phyloP scores from a whole-genome alignment of 352 stramenopile species.

The Phytophthora citrophthora region DNA sequence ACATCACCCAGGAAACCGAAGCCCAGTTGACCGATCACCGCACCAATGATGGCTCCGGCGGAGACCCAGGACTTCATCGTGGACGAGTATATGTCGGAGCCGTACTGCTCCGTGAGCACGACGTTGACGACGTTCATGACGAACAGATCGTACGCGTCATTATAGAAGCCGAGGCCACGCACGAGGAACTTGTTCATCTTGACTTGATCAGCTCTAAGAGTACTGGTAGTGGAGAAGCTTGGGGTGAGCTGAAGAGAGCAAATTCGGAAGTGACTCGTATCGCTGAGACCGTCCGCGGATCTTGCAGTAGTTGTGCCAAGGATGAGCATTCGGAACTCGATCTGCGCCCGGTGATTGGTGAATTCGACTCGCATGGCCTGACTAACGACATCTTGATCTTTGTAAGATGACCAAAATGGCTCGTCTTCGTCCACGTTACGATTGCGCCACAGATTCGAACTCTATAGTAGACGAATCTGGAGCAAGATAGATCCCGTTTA shows the following conservation, averaged over 20 bases:
- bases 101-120: conserved; percentile 79
- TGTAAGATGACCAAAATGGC: not conserved
- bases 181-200: conserved; percentile 71
- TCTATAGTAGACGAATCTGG: conserved; percentile 3
- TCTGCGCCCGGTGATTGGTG: conserved; percentile 12
- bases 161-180: conserved; percentile 80
- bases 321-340: conserved; percentile 30
- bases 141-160: conserved; percentile 83
- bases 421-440: not conserved
- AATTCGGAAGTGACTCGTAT: conserved; percentile 19
- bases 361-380: not conserved
- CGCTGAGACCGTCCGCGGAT: conserved; percentile 21
- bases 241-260: not conserved
- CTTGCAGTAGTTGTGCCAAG: conserved; percentile 16
- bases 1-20: conserved; percentile 31
- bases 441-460: conserved; percentile 4
- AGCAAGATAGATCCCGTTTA: conserved; percentile 2
- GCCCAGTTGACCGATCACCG: conserved; percentile 19
- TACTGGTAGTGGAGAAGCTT: conserved; percentile 1
- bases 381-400: conserved; percentile 19
- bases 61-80: conserved; percentile 69
- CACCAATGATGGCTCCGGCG: conserved; percentile 36
- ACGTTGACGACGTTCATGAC: conserved; percentile 87
- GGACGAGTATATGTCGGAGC: conserved; percentile 63
- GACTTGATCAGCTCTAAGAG: conserved; percentile 2